These are phyloP conservation scores for Mimosa bimucronata DNA, from an alignment of 306 rosid genomes.

Conservation along the genomic window DNA sequence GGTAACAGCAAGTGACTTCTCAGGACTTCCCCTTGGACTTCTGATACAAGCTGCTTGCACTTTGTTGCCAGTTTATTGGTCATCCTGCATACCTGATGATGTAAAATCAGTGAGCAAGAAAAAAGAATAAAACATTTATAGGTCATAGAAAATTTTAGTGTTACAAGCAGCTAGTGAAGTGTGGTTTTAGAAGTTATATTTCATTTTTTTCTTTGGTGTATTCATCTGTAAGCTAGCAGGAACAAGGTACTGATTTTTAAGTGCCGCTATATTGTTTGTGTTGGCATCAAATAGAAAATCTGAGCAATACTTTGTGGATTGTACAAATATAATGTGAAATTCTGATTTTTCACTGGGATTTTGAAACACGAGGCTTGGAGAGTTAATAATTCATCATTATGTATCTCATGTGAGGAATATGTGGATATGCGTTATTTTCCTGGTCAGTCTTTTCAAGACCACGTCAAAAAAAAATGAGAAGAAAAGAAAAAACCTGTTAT, in stretches of 20 bases:
- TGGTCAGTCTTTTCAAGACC: no score
- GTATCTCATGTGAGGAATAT: not conserved
- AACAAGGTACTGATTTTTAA: not conserved
- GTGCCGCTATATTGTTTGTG: not conserved
- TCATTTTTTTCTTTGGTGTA: constrained; percentile 8
- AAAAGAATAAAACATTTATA: constrained; percentile 35
- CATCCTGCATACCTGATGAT: constrained; percentile 73
- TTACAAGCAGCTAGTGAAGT: not conserved
- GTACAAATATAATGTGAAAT: not conserved
- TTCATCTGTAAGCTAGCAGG: constrained; percentile 12
- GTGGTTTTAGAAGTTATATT: constrained; percentile 8
- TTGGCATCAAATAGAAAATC: not conserved
- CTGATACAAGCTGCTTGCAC: constrained; percentile 75
- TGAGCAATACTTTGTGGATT: not conserved
- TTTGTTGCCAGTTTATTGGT: constrained; percentile 71
- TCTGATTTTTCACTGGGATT: not conserved
- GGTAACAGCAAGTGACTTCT: constrained; percentile 67
- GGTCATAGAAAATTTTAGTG: not conserved
- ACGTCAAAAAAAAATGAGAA: not conserved
- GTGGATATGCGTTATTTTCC: not conserved
- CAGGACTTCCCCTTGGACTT: constrained; percentile 72
- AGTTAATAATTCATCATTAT: not conserved
- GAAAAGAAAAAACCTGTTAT: no score
- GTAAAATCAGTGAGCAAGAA: constrained; percentile 44
- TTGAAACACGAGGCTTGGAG: not conserved